Evolutionary conservation across 495 filamentous ascomycete genomes (phyloP), one percentile per base, ranked within the genome.

Genomic region (Penicillium coprophilum): DNA sequence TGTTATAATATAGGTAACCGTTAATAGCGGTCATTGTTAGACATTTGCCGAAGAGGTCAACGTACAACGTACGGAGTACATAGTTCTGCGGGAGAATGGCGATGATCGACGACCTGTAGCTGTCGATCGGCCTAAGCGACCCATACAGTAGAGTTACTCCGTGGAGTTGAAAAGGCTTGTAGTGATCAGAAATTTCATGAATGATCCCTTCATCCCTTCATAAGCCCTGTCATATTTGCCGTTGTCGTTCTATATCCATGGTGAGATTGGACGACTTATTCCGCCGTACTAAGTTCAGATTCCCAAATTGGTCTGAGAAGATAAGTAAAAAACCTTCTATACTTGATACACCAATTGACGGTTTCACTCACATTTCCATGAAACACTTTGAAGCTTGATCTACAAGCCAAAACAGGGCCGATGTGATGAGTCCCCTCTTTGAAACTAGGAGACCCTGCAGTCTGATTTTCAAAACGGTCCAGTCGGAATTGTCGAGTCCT

Each of bases 401-500:
- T 9, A 38, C 13, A 38, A 17, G 7, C 34, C 15, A 38, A 17
- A 15, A n/a, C 15, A n/a, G 34, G 15, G 32, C 13, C 32, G 7
- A 32, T 32, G 30, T 32, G 30, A 32, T 32, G 10, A 32, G 30
- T 38, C 6, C 6, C 4, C 34, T 38, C 2, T 38, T n/a, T 28
- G 45, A 63, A 63, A 47, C 57, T 48, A 55, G 55, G 57, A 54
- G 52, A 23, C 17, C 36, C 53, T 58, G 62, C 63, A 63, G 62
- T 45, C 56, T 53, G 56, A 53, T 64, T 64, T 58, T 34, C 46
- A 65, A 65, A 58, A 20, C 20, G 30, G 63, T 46, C 61, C 65
- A 67, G 65, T 68, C 62, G 65, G 65, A 68, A 63, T 46, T 60
- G 43, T 48, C 53, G 55, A 59, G 57, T 36, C 24, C n/a, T 61